Conservation (phyloP, 495 filamentous ascomycete genomes). For the Penicillium silybi region DNA sequence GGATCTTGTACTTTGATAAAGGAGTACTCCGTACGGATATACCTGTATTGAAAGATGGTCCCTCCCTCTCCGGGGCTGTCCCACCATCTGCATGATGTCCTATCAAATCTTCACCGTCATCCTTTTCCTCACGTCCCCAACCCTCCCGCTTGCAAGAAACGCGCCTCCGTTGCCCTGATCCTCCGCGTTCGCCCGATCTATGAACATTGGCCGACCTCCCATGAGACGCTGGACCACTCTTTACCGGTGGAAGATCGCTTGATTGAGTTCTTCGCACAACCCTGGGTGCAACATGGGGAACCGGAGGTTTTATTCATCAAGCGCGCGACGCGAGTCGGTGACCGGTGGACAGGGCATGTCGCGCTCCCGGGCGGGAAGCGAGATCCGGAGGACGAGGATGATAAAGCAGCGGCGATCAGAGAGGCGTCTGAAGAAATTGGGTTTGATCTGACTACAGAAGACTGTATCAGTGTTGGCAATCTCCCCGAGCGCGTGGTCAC, state of each 20-base stretch:
- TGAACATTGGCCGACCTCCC: constrained; percentile 48
- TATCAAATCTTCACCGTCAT: constrained; percentile 48
- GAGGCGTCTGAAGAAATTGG: constrained; percentile 74
- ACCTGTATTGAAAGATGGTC: not conserved
- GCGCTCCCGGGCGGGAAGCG: constrained; percentile 71
- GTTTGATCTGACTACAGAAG: constrained; percentile 53
- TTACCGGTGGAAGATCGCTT: constrained; percentile 41
- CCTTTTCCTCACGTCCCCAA: constrained; percentile 63
- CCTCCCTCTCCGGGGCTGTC: constrained; percentile 11
- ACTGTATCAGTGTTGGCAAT: constrained; percentile 60
- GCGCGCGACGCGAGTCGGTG: constrained; percentile 63
- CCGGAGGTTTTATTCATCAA: constrained; percentile 78
- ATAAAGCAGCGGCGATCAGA: constrained; percentile 61
- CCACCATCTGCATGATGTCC: constrained; percentile 38
- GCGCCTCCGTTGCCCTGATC: constrained; percentile 70
- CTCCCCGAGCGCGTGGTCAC: constrained; percentile 69
- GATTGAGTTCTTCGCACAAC: constrained; percentile 60
- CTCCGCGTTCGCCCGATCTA: constrained; percentile 63
- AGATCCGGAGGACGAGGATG: constrained; percentile 64
- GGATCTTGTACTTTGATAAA: too few species aligned
- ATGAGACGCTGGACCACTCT: constrained; percentile 22
- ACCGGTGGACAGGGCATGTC: constrained; percentile 74
- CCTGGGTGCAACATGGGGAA: constrained; percentile 71
- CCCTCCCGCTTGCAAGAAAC: constrained; percentile 57
- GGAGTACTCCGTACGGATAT: not conserved